Evolutionary conservation across 1,139 yeast genomes (phyloP).

Genomic region (Magnusiomyces ingens): DNA sequence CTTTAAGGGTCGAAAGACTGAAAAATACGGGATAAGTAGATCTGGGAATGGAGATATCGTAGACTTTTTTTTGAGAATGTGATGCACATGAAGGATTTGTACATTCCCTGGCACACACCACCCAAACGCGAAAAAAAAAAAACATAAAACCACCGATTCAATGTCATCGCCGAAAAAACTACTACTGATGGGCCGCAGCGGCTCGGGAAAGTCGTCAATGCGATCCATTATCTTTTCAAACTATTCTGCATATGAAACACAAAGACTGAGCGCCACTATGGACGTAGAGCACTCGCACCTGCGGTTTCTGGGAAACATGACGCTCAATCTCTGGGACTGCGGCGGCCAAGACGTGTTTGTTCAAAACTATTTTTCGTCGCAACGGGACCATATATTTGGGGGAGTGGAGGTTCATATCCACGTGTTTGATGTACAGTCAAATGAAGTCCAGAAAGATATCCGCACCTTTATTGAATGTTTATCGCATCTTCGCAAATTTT

Average conservation of each 20-base stretch:
- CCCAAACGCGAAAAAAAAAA: no score
- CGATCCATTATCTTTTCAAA: conserved; percentile 90
- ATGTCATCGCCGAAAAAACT: conserved; percentile 40
- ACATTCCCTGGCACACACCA: no score
- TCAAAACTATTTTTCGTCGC: conserved; percentile 85
- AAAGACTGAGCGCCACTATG: conserved; percentile 92
- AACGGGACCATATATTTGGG: conserved; percentile 85
- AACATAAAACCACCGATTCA: no score
- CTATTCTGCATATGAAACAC: conserved; percentile 93
- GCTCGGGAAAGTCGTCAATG: conserved; percentile 97
- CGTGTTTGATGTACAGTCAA: conserved; percentile 92
- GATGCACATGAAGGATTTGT: no score
- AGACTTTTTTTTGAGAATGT: no score
- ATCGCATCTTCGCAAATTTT: conserved; percentile 71
- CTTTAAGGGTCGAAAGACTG: not conserved
- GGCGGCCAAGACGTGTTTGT: conserved; percentile 93
- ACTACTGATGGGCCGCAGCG: conserved; percentile 77
- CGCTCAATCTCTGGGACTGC: conserved; percentile 94
- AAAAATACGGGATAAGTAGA: no score
- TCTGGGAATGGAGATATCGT: no score
- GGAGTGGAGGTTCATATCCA: conserved; percentile 97
- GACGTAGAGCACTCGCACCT: conserved; percentile 96
- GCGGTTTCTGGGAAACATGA: conserved; percentile 89
- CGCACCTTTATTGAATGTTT: conserved; percentile 84
- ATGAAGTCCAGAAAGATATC: conserved; percentile 86